phyloP scores from a whole-genome alignment of 306 rosid genomes.

The Canavalia ensiformis region DNA sequence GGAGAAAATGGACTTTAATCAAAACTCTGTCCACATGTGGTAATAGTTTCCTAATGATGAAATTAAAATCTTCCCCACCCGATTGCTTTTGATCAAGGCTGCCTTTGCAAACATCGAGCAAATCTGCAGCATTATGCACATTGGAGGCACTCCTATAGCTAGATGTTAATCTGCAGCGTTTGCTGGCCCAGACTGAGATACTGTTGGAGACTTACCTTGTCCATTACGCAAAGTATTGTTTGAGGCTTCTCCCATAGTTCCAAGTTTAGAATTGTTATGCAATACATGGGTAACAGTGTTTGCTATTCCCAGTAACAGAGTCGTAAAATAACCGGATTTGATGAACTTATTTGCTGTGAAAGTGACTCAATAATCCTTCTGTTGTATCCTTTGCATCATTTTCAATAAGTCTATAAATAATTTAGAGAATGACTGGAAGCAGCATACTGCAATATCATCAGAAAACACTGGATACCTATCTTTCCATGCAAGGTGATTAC shows the following conservation, averaged over 20 bases:
- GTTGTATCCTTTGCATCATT: conserved; percentile 90
- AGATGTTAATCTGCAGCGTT: conserved; percentile 45
- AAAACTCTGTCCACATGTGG: no score
- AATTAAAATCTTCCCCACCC: no score
- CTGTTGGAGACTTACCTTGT: conserved; percentile 73
- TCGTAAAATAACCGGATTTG: conserved; percentile 91
- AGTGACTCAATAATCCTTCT: conserved; percentile 84
- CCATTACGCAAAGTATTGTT: conserved; percentile 66
- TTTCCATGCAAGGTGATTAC: conserved; percentile 96
- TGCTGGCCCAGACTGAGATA: conserved; percentile 76
- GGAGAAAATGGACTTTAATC: no score
- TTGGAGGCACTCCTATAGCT: no score
- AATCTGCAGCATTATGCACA: no score
- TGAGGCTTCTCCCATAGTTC: conserved; percentile 64
- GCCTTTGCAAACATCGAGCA: no score
- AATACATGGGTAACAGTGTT: conserved; percentile 94
- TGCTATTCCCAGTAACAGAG: conserved; percentile 90
- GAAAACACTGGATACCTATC: conserved; percentile 94
- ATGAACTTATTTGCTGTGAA: conserved; percentile 76
- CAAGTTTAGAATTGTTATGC: conserved; percentile 82
- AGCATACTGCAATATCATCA: conserved; percentile 94
- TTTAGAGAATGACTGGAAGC: conserved; percentile 92
- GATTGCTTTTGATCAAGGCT: no score
- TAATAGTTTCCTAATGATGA: no score
- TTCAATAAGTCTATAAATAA: conserved; percentile 90